Evolutionary conservation across 2,329 filamentous ascomycete genomes (phyloP), one percentile per base, ranked within the genome.

Genomic region (Penicillium crustosum): DNA sequence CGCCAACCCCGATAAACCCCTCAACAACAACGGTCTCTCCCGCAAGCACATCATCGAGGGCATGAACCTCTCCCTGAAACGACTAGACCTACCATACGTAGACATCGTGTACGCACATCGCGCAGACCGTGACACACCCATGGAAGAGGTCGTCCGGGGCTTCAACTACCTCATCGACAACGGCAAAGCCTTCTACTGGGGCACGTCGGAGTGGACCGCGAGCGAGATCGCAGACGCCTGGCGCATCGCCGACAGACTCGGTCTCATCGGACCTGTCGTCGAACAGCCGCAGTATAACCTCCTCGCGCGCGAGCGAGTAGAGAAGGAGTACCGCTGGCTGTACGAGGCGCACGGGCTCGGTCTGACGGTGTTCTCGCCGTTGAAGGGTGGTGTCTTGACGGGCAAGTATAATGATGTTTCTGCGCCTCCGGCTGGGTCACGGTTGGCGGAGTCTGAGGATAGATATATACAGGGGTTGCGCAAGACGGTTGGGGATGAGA

Each of bases 21-120:
- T 87, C 56, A 90, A 89, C 76, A 89, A 89, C 73, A 78, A 79
- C 57, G 87, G 87, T 7, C 80, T 90, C 31, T 87, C 83, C 3
- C 80, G 86, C 54, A 90, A 90, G 73, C 87, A 89, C 73, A 79
- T 90, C 53, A 78, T 89, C 61, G 87, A 90, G 75, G 87, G 86
- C 27, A 81, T 86, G 62, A 79, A 84, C 51, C 78, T 78, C 31
- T 83, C 83, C 9, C 78, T 90, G 31, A 75, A 84, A 67, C 82
- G 86, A 29, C 78, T 89, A 50, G 79, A 86, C 67, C 79, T 84
- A 53, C 81, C 82, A n/a, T 90, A 90, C 67, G 86, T 90, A 39
- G 88, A 90, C 68, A 76, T 89, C 43, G 80, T 90, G 64, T 89
- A 87, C 67, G 86, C 87, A 17, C 87, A 90, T 75, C 82, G 87